Conservation (phyloP, 2,329 filamentous ascomycete species). For the Fusarium sp. region DNA sequence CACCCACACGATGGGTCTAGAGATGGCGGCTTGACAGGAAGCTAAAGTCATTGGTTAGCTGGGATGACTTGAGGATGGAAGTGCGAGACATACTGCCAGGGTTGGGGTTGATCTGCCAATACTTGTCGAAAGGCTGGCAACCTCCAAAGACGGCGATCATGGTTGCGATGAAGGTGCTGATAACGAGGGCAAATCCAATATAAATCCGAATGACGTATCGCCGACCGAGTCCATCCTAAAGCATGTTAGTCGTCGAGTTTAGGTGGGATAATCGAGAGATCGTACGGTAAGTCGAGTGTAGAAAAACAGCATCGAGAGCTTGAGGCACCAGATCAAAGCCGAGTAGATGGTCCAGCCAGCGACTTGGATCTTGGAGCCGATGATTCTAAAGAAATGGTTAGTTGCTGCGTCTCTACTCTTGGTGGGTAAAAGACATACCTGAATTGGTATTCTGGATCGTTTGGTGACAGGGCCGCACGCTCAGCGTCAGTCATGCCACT, state of each 20-base stretch:
- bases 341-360: slow-evolving; percentile 63
- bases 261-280: fast-evolving
- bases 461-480: slow-evolving; percentile 52
- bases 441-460: slow-evolving; percentile 53
- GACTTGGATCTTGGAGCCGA: slow-evolving; percentile 64
- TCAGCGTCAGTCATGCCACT: slow-evolving; percentile 61
- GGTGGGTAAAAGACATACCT: slow-evolving; percentile 33
- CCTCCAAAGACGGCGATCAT: slow-evolving; percentile 59
- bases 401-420: fast-evolving
- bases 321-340: slow-evolving; percentile 61
- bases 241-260: background rate
- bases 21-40: slow-evolving; percentile 57
- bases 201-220: slow-evolving; percentile 55
- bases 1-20: slow-evolving; percentile 58
- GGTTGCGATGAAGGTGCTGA: slow-evolving; percentile 57
- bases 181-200: slow-evolving; percentile 58
- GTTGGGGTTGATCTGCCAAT: slow-evolving; percentile 67
- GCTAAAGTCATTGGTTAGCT: slow-evolving; percentile 43
- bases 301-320: slow-evolving; percentile 63
- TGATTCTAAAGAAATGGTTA: slow-evolving; percentile 46
- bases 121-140: slow-evolving; percentile 59
- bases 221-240: slow-evolving; percentile 50
- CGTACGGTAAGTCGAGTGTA: slow-evolving; percentile 59
- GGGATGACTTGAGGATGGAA: background rate
- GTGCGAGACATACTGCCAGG: slow-evolving; percentile 57